Conservation (phyloP, 139 green algal species). For the Picochlorum sp. region DNA sequence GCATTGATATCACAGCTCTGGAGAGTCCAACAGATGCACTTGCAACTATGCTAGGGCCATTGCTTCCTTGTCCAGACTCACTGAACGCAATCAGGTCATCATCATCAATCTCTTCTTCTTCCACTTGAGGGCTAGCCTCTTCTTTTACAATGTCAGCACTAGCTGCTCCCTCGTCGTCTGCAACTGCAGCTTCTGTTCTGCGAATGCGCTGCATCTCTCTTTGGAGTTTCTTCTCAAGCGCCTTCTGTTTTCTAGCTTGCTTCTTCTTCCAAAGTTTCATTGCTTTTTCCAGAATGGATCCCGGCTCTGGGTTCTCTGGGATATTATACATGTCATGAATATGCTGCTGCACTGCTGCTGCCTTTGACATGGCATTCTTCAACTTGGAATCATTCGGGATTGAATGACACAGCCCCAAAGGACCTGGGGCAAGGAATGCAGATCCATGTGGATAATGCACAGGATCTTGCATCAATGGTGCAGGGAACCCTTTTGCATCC, state of each 20-base stretch:
- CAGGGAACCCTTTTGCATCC: constrained; percentile 61
- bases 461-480: constrained; percentile 71
- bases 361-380: constrained; percentile 48
- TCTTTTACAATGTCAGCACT: background rate
- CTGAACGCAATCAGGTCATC: constrained; percentile 33
- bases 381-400: constrained; percentile 42
- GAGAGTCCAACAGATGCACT: constrained; percentile 29
- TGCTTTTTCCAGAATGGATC: constrained; percentile 51
- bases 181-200: constrained; percentile 11
- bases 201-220: constrained; percentile 30
- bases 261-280: constrained; percentile 40
- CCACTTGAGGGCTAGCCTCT: background rate
- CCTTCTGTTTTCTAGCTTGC: constrained; percentile 31
- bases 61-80: constrained; percentile 1
- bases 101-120: constrained; percentile 30
- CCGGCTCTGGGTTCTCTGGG: constrained; percentile 47
- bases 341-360: constrained; percentile 27
- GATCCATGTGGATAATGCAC: constrained; percentile 85
- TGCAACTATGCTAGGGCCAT: constrained; percentile 7
- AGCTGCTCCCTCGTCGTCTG: background rate
- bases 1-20: constrained; percentile 16
- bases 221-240: constrained; percentile 21
- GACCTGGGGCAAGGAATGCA: constrained; percentile 71
- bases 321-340: constrained; percentile 70
- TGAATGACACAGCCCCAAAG: constrained; percentile 66